Evolutionary conservation across 768 basidiomycete genomes (phyloP).

Genomic region (Xerocomellus amylosporus): DNA sequence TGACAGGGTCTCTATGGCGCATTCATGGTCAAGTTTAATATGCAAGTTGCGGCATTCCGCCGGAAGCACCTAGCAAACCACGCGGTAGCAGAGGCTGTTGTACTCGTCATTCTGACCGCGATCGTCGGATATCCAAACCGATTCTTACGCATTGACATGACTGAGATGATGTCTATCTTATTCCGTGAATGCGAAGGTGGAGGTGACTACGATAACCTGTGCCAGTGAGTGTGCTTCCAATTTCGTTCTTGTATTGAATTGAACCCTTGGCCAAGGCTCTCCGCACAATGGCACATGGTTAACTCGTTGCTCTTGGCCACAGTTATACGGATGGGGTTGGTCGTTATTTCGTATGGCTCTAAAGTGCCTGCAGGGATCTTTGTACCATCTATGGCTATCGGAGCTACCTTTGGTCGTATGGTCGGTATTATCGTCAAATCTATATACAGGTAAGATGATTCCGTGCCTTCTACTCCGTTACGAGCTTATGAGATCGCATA

Average conservation of each 20-base stretch:
- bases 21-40: slow-evolving; percentile 94
- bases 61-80: slow-evolving; percentile 83
- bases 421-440: slow-evolving; percentile 96
- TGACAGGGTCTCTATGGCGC: slow-evolving; percentile 92
- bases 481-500: background rate
- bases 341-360: slow-evolving; percentile 91
- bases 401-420: slow-evolving; percentile 96
- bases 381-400: slow-evolving; percentile 98
- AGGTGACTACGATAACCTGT: slow-evolving; percentile 85
- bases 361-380: slow-evolving; percentile 99
- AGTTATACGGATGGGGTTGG: slow-evolving; percentile 79
- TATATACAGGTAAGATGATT: slow-evolving; percentile 66
- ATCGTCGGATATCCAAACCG: slow-evolving; percentile 92
- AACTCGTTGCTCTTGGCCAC: slow-evolving; percentile 92
- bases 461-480: background rate
- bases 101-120: slow-evolving; percentile 83
- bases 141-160: slow-evolving; percentile 97
- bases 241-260: background rate
- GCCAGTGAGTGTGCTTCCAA: slow-evolving; percentile 69
- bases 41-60: slow-evolving; percentile 93
- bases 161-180: slow-evolving; percentile 89
- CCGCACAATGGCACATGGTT: slow-evolving; percentile 91
- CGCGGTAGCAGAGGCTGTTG: slow-evolving; percentile 86
- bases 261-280: slow-evolving; percentile 51
- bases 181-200: slow-evolving; percentile 97